phyloP scores from a whole-genome alignment of 768 basidiomycete species.

The Rhizopogon rudus region DNA sequence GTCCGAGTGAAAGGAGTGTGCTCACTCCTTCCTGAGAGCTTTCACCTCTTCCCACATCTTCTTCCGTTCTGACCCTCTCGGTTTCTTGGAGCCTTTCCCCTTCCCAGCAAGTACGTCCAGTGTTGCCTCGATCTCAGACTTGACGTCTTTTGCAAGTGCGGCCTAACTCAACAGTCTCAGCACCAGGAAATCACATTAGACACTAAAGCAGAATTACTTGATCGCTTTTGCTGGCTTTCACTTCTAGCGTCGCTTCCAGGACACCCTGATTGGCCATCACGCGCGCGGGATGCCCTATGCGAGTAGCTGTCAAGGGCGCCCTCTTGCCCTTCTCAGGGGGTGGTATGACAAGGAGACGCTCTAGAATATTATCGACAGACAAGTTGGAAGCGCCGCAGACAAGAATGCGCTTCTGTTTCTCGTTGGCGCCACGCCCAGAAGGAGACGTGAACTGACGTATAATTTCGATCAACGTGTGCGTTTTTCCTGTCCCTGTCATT shows the following conservation, averaged over 20 bases:
- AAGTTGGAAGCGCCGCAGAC: constrained; percentile 94
- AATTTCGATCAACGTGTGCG: constrained; percentile 90
- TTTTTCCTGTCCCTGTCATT: constrained; percentile 83
- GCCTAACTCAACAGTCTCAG: constrained; percentile 41
- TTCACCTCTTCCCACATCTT: constrained; percentile 87
- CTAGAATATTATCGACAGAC: constrained; percentile 93
- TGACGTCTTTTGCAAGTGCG: constrained; percentile 82
- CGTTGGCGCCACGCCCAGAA: constrained; percentile 27
- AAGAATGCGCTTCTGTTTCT: constrained; percentile 59
- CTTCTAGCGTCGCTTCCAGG: constrained; percentile 65
- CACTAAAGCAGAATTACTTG: constrained; percentile 35
- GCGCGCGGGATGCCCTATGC: constrained; percentile 95
- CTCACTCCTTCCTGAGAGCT: constrained; percentile 86
- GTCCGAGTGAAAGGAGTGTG: neutral
- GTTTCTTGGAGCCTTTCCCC: constrained; percentile 66
- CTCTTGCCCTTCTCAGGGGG: constrained; percentile 40
- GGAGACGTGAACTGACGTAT: constrained; percentile 75
- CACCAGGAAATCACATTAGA: neutral
- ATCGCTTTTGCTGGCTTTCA: constrained; percentile 68
- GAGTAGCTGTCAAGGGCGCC: constrained; percentile 53
- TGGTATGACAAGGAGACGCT: constrained; percentile 70
- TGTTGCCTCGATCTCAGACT: constrained; percentile 72
- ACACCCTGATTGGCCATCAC: constrained; percentile 71
- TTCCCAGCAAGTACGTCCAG: constrained; percentile 66
- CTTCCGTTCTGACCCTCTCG: constrained; percentile 67